Evolutionary conservation across 192 early-diverging fungal genomes (phyloP).

Genomic region (Backusella tuberculispora): DNA sequence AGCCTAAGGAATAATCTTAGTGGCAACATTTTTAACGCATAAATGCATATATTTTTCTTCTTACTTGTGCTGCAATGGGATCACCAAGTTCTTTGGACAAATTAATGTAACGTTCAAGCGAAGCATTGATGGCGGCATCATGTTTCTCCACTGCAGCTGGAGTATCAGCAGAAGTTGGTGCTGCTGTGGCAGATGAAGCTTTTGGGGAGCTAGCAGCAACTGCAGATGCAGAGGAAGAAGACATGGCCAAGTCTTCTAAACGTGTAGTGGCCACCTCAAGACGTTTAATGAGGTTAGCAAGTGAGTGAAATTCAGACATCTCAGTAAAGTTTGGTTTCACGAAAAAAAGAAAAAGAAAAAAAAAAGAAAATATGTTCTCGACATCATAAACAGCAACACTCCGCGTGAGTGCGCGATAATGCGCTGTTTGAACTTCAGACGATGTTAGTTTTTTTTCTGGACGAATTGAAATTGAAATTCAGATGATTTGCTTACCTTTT

Average conservation of each 20-base stretch:
- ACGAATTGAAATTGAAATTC: too few species aligned
- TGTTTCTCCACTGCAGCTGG: slow-evolving; percentile 58
- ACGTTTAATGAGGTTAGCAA: slow-evolving; percentile 81
- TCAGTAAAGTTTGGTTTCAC: slow-evolving; percentile 16
- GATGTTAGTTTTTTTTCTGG: too few species aligned
- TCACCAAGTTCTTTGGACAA: slow-evolving; percentile 57
- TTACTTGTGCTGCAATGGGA: slow-evolving; percentile 60
- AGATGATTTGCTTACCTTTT: too few species aligned
- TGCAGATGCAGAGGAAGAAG: slow-evolving; percentile 50
- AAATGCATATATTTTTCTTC: background rate
- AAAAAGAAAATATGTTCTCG: background rate
- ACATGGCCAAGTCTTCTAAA: slow-evolving; percentile 82
- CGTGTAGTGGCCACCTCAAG: slow-evolving; percentile 91
- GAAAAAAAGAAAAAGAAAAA: background rate
- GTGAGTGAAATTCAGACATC: slow-evolving; percentile 60
- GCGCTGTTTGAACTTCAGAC: too few species aligned
- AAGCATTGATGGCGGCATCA: slow-evolving; percentile 51
- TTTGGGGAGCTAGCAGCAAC: slow-evolving; percentile 44
- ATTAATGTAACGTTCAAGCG: slow-evolving; percentile 50
- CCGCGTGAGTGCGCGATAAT: too few species aligned
- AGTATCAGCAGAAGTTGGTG: slow-evolving; percentile 32
- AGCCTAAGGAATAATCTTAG: slow-evolving; percentile 54
- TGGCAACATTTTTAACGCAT: background rate
- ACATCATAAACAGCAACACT: too few species aligned
- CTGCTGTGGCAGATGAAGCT: slow-evolving; percentile 41